Evolutionary conservation across 805 yeast genomes (phyloP), one percentile per base, ranked within the genome.

Genomic region (Saccharomycopsis capsularis): DNA sequence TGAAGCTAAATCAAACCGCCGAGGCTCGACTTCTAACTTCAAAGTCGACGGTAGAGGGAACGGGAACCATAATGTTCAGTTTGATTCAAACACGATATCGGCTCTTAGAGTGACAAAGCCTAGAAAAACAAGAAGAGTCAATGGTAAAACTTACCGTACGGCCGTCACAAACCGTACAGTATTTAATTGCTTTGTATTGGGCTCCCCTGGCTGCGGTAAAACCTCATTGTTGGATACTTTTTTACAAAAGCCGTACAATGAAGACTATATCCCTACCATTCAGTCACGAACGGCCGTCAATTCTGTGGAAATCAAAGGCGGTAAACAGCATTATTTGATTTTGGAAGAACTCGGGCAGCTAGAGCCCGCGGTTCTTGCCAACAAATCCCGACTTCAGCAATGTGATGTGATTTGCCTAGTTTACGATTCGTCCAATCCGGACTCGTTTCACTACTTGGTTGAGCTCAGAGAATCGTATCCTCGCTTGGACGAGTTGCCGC

Each of bases 361-460:
- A 27, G 96, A 87, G 60, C 80, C 85, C 0, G 95, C 93, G 0
- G 78, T 89, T 3, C 63, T 91, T 22, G 91, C 80, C 43, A 87
- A 90, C 60, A 73, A 72, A 34, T 62, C 68, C 15, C 73, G 88
- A 45, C 63, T 91, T 7, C 86, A 84, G 47, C 84, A 83, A 45
- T 93, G 98, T 65, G 99, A 93, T 63, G 95, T 89, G 2, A 62
- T 93, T 1, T 93, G 98, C 63, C 74, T 85, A 59, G 75, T 89
- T 0, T 93, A 93, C 64, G 99, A 93, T 62, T 88, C 97, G 0
- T 82, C 96, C 0, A 97, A 93, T 60, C 97, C 99, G 0, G 95
- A 91, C 48, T 86, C 95, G 39, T 93, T 93, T 63, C 85, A 89
- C 47, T 80, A 85, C 60, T 67, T 90, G 46, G 82, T 85, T 24